Evolutionary conservation across 1,284 basidiomycete genomes (phyloP), one percentile per base, ranked within the genome.

Genomic region (Fomitopsis betulina): DNA sequence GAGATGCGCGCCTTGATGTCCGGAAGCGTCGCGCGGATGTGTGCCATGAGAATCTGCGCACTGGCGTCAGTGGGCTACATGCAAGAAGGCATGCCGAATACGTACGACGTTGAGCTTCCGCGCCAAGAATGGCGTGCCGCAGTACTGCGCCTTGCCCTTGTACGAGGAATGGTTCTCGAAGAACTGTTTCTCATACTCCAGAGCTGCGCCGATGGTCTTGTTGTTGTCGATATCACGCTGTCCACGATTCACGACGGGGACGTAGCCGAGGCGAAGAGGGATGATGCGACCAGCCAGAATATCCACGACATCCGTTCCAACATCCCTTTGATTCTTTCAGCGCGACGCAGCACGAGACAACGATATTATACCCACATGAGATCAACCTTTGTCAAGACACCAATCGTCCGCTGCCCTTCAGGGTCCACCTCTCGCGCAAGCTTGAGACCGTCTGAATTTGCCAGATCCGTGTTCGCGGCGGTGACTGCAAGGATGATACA

Each of bases 401-500:
- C 96, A 66, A 98, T 97, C 33, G 96, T 99, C 70, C 96, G 83
- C 52, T 88, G 85, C 52, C 96, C 96, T 60, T 98, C 96, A 0
- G 96, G 94, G 72, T 99, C 96, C 30, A 98, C 94, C 69, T 98
- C 95, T 60, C 96, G 83, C 42, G 96, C 96, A 77, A 98, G 77
- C 79, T 98, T 98, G 72, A 99, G 75, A 55, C 96, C 96, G 74
- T 98, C 96, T 23, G 96, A 98, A 78, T 99, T 99, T 58, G 96
- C 96, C 81, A 99, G 80, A 79, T 99, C 96, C 39, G 89, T 92
- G 73, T 98, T 98, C 64, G 95, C 96, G 23, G 90, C 93, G 0
- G 96, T 98, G 63, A 98, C 96, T 35, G 96, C 96, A 51, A 98
- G 87, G 67, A 98, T 89, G 70, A 92, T 91, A 79, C 87, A 90